A percentile compares a stretch with the other conserved stretches of the same genome.
phyloP scores from a whole-genome alignment of 306 rosid genomes.

The Alnus rubra region DNA sequence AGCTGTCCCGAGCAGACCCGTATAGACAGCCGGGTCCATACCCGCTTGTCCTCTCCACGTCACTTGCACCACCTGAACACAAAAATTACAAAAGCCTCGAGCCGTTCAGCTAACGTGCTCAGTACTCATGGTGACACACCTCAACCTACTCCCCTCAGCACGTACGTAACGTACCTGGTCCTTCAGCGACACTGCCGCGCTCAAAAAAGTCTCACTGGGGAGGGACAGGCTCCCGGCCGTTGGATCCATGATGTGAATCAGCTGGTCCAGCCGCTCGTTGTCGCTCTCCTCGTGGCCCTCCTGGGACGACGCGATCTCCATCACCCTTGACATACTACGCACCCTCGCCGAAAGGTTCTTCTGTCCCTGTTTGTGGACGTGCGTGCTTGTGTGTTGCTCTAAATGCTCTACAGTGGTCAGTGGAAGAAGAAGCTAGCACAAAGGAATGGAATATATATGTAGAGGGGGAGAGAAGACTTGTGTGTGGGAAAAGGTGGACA shows the following conservation, averaged over 20 bases:
- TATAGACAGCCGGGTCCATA: constrained; percentile 68
- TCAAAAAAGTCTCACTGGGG: constrained; percentile 44
- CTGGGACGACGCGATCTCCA: constrained; percentile 32
- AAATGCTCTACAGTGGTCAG: too few species aligned
- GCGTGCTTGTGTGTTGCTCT: neutral
- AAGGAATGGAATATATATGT: neutral
- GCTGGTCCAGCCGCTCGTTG: constrained; percentile 39
- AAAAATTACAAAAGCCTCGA: neutral
- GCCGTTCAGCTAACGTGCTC: constrained; percentile 5
- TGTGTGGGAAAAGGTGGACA: neutral
- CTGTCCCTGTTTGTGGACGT: neutral
- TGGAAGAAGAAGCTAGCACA: neutral
- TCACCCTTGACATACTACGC: constrained; percentile 38
- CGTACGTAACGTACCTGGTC: constrained; percentile 47
- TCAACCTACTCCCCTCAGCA: neutral
- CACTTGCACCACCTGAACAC: constrained; percentile 57
- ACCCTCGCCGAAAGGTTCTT: neutral
- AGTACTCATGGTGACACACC: too few species aligned
- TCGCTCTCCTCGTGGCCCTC: constrained; percentile 42
- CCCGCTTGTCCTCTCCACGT: constrained; percentile 48
- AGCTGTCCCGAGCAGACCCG: constrained; percentile 84
- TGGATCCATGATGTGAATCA: constrained; percentile 30
- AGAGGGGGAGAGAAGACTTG: neutral
- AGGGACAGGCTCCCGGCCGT: constrained; percentile 35
- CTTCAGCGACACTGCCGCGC: constrained; percentile 71